Evolutionary conservation across 108 stramenopile species (phyloP).

Genomic region (Schizochytrium sp.): DNA sequence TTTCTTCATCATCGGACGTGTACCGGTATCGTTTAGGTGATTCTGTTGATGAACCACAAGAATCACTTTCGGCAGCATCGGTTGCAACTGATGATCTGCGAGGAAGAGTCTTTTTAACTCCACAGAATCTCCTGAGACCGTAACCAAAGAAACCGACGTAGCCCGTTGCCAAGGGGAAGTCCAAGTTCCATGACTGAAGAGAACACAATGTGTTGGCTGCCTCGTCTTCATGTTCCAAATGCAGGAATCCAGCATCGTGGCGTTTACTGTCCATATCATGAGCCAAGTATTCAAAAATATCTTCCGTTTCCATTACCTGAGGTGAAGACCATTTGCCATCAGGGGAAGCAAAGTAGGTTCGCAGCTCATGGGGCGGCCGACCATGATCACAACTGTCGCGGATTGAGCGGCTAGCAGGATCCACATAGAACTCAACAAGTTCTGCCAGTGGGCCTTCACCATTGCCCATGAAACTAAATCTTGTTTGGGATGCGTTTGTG

Average conservation of each 20-base stretch:
- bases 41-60: background rate
- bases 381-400: conserved; percentile 2
- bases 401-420: background rate
- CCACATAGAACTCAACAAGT: background rate
- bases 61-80: background rate
- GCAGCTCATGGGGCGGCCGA: conserved; percentile 11
- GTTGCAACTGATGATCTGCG: background rate
- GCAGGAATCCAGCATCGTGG: conserved; percentile 6
- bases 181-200: background rate
- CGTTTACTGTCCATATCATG: background rate
- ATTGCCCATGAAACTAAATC: conserved; percentile 30
- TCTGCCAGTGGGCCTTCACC: background rate
- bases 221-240: background rate
- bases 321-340: background rate
- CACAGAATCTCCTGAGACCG: conserved; percentile 63
- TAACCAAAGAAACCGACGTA: conserved; percentile 75
- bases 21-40: background rate
- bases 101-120: conserved; percentile 15
- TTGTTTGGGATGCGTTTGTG: background rate
- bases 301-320: background rate
- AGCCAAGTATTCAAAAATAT: background rate
- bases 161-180: conserved; percentile 64
- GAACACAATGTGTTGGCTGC: background rate
- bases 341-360: background rate
- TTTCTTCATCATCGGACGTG: background rate